Evolutionary conservation across 192 early-diverging fungal species (phyloP).

Genomic region (Spinellus fusiger): DNA sequence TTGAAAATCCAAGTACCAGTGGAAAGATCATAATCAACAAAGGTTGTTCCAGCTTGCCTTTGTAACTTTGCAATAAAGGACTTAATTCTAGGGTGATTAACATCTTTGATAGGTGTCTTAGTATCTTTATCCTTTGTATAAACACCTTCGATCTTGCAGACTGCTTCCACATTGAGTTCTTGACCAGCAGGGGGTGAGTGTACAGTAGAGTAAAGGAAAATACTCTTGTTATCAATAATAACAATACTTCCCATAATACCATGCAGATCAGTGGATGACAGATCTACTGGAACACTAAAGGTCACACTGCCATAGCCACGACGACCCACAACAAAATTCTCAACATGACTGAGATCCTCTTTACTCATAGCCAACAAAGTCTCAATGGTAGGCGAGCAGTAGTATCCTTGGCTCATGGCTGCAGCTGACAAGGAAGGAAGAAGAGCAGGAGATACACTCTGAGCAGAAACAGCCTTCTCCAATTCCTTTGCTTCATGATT

Average conservation of each 20-base stretch:
- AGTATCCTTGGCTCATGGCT: slow-evolving; percentile 56
- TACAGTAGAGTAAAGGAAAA: slow-evolving; percentile 76
- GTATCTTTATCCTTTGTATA: slow-evolving; percentile 82
- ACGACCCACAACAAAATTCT: slow-evolving; percentile 69
- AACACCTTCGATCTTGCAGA: slow-evolving; percentile 70
- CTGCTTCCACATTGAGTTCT: slow-evolving; percentile 85
- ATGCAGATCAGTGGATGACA: slow-evolving; percentile 52
- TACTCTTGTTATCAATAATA: slow-evolving; percentile 59
- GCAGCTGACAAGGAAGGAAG: background rate
- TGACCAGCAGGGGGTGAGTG: slow-evolving; percentile 76
- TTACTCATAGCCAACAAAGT: slow-evolving; percentile 63
- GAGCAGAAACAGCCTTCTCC: background rate
- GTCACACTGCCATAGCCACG: slow-evolving; percentile 65
- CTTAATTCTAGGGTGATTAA: slow-evolving; percentile 61
- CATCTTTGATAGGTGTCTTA: slow-evolving; percentile 56
- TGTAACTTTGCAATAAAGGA: slow-evolving; percentile 66
- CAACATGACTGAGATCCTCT: slow-evolving; percentile 62
- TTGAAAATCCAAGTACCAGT: slow-evolving; percentile 88
- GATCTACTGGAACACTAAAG: slow-evolving; percentile 80
- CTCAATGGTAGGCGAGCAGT: slow-evolving; percentile 66
- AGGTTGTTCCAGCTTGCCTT: slow-evolving; percentile 67
- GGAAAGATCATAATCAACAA: slow-evolving; percentile 64
- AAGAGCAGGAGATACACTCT: background rate
- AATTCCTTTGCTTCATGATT: background rate
- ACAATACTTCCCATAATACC: slow-evolving; percentile 78